Evolutionary conservation across 495 filamentous ascomycete species (phyloP).

Genomic region (Talaromyces borbonicus): DNA sequence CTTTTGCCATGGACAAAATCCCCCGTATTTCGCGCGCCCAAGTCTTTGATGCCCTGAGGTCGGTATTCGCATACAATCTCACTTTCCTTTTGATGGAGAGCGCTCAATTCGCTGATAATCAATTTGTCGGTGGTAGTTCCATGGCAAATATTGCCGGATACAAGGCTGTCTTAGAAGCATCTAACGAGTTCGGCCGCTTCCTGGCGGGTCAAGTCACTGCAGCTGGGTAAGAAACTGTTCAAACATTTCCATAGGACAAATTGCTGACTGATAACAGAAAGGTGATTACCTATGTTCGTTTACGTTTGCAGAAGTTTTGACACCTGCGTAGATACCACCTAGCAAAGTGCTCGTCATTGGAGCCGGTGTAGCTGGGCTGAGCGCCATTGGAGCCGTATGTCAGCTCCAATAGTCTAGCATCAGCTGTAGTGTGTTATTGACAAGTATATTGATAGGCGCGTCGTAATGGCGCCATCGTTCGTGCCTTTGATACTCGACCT

Average conservation of each 20-base stretch:
- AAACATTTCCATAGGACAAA: neutral
- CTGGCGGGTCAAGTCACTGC: slow-evolving; percentile 76
- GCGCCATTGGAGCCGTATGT: slow-evolving; percentile 59
- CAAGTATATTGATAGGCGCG: slow-evolving; percentile 36
- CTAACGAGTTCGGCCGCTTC: slow-evolving; percentile 73
- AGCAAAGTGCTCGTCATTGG: slow-evolving; percentile 78
- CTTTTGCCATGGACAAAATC: slow-evolving; percentile 80
- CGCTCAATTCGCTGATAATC: neutral
- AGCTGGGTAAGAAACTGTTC: slow-evolving; percentile 42
- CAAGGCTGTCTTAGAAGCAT: slow-evolving; percentile 74
- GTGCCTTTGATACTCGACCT: slow-evolving; percentile 71
- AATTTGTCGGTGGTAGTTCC: slow-evolving; percentile 32
- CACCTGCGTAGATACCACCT: slow-evolving; percentile 53
- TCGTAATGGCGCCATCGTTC: slow-evolving; percentile 72
- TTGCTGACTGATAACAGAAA: slow-evolving; percentile 11
- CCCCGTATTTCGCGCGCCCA: slow-evolving; percentile 76
- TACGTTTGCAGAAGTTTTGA: neutral
- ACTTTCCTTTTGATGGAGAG: too few species aligned
- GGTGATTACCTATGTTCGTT: neutral
- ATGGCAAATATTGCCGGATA: slow-evolving; percentile 88
- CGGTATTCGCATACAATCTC: too few species aligned
- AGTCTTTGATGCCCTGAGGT: slow-evolving; percentile 64
- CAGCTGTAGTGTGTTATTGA: neutral
- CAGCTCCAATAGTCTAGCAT: neutral
- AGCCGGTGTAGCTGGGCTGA: slow-evolving; percentile 70